These are phyloP conservation scores for Spencermartinsiella ligniputridi DNA, from an alignment of 1,139 yeast species.

Conservation along the genomic window DNA sequence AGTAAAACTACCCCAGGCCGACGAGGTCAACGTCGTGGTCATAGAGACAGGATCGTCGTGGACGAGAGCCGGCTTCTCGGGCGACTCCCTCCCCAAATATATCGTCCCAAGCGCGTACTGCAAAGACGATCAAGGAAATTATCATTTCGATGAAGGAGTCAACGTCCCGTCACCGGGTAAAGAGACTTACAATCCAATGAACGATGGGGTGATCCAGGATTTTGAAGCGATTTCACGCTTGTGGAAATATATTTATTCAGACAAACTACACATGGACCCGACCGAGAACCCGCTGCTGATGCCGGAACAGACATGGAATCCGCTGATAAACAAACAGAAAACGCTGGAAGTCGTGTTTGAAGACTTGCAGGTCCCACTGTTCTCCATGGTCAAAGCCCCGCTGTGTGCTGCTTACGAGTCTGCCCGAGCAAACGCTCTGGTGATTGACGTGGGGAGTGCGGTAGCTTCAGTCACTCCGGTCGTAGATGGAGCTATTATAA, in stretches of 20 bases:
- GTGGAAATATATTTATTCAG: slow-evolving; percentile 36
- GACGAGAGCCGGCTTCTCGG: slow-evolving; percentile 89
- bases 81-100: slow-evolving; percentile 81
- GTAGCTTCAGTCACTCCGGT: slow-evolving; percentile 79
- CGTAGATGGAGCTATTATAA: slow-evolving; percentile 61
- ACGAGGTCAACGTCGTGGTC: slow-evolving; percentile 73
- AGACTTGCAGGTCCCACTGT: slow-evolving; percentile 73
- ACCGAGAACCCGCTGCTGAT: slow-evolving; percentile 70
- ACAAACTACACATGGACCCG: slow-evolving; percentile 49
- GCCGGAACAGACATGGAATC: slow-evolving; percentile 86
- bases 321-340: slow-evolving; percentile 61
- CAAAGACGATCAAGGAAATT: slow-evolving; percentile 21
- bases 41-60: slow-evolving; percentile 84
- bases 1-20: slow-evolving; percentile 18
- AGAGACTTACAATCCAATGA: slow-evolving; percentile 37
- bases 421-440: slow-evolving; percentile 36
- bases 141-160: slow-evolving; percentile 31
- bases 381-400: slow-evolving; percentile 78
- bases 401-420: slow-evolving; percentile 66
- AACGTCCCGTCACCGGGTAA: slow-evolving; percentile 33
- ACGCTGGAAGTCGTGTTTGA: slow-evolving; percentile 76
- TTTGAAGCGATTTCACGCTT: slow-evolving; percentile 41
- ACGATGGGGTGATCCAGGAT: slow-evolving; percentile 41
- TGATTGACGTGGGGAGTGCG: slow-evolving; percentile 34
- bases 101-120: slow-evolving; percentile 60